Conservation (phyloP, 129 eudicot species). For the Gnaphalium uliginosum region DNA sequence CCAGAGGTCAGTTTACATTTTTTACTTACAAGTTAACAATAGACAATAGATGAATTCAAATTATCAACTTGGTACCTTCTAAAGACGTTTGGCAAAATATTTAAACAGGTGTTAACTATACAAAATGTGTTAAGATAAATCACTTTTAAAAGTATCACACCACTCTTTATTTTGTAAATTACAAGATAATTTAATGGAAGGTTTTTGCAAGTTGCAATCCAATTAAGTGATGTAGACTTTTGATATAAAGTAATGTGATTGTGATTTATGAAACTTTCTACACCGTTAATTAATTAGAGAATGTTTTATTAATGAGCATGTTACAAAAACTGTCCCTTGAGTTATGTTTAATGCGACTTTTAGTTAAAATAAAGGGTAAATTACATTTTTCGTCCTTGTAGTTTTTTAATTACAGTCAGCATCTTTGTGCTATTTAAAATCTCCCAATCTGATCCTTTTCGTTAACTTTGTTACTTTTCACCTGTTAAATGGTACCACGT, state of each 20-base stretch:
- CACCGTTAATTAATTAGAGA: not conserved
- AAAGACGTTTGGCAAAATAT: no score
- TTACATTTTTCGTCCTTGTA: no score
- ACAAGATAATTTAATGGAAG: slow-evolving; percentile 9
- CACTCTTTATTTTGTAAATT: slow-evolving; percentile 17
- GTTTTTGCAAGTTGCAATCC: not conserved
- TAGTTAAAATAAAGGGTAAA: not conserved
- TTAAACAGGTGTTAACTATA: no score
- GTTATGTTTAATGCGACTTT: not conserved
- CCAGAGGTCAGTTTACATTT: no score
- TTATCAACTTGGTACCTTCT: not conserved
- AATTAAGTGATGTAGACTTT: slow-evolving; percentile 4
- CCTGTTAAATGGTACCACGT: no score
- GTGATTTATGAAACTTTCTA: slow-evolving; percentile 12
- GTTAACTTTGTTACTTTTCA: no score
- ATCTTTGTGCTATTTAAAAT: no score
- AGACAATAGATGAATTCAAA: not conserved
- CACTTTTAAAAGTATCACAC: not conserved
- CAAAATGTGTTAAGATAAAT: no score
- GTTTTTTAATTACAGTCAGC: no score
- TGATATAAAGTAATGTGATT: not conserved
- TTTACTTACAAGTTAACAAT: not conserved
- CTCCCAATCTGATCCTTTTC: no score
- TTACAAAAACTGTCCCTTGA: not conserved
- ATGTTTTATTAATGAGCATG: not conserved